Conservation (phyloP, 2,329 filamentous ascomycete species). For the Coniochaeta sp. region DNA sequence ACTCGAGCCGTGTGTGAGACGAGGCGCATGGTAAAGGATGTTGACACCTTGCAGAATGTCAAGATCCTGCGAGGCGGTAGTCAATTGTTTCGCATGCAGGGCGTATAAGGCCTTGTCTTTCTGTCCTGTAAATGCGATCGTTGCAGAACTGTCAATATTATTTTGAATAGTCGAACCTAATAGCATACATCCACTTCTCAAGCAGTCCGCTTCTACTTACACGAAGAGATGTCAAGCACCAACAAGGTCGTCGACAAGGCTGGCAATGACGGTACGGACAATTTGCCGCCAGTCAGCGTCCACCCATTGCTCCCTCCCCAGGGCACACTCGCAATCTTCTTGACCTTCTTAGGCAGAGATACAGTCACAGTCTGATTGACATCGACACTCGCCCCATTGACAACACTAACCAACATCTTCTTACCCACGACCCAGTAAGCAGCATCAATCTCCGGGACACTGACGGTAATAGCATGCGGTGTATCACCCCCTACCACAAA, state of each 20-base stretch:
- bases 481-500: constrained; percentile 27
- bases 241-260: constrained; percentile 25
- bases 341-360: constrained; percentile 8
- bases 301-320: constrained; percentile 19
- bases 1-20: neutral
- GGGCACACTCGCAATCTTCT: constrained; percentile 10
- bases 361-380: constrained; percentile 11
- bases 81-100: neutral
- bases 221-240: constrained; percentile 15
- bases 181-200: too few relatives aligned
- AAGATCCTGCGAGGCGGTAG: neutral
- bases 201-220: constrained; percentile 17
- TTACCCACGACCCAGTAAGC: constrained; percentile 24
- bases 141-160: neutral
- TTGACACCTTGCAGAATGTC: neutral
- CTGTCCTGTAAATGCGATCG: neutral
- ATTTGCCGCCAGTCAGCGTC: constrained; percentile 14
- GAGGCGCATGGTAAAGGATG: neutral
- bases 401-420: constrained; percentile 26
- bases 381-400: constrained; percentile 22
- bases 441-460: constrained; percentile 21
- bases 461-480: constrained; percentile 9
- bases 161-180: neutral
- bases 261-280: constrained; percentile 18
- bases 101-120: neutral